These are phyloP conservation scores for Kodamaea suecica DNA, from an alignment of 1,139 yeast genomes.

Conservation along the genomic window DNA sequence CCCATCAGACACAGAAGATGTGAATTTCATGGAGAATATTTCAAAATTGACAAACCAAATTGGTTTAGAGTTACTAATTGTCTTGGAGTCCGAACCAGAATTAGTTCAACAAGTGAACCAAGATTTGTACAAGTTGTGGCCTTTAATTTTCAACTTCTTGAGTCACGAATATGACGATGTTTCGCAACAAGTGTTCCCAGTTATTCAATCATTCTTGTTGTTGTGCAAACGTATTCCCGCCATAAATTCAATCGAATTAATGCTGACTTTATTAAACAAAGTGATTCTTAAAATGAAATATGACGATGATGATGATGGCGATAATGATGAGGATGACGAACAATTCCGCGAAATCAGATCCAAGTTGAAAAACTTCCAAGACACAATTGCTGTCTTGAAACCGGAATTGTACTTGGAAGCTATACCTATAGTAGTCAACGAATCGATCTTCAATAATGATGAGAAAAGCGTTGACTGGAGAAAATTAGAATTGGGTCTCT, in stretches of 20 bases:
- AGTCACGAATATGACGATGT: slow-evolving; percentile 87
- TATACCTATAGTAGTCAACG: slow-evolving; percentile 63
- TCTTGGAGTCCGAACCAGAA: slow-evolving; percentile 51
- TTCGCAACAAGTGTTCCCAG: slow-evolving; percentile 76
- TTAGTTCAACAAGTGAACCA: slow-evolving; percentile 41
- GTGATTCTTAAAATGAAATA: slow-evolving; percentile 75
- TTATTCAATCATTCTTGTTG: slow-evolving; percentile 69
- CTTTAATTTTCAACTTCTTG: slow-evolving; percentile 67
- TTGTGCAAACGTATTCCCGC: slow-evolving; percentile 58
- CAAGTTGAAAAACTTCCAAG: slow-evolving; percentile 76
- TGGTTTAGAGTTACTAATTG: slow-evolving; percentile 69
- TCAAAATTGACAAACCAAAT: slow-evolving; percentile 74
- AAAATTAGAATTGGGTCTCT: slow-evolving; percentile 80
- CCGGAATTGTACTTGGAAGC: slow-evolving; percentile 72
- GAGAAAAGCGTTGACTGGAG: slow-evolving; percentile 57
- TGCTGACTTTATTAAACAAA: slow-evolving; percentile 63
- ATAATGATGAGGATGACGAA: slow-evolving; percentile 54
- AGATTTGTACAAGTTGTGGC: slow-evolving; percentile 53
- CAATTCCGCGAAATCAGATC: slow-evolving; percentile 78
- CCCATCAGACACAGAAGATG: slow-evolving; percentile 40
- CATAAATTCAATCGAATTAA: slow-evolving; percentile 43
- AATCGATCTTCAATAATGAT: slow-evolving; percentile 44
- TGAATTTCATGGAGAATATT: slow-evolving; percentile 73
- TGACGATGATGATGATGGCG: slow-evolving; percentile 70
- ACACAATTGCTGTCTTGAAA: slow-evolving; percentile 72